Evolutionary conservation across 2,329 filamentous ascomycete genomes (phyloP).

Genomic region (Claviceps paspali): DNA sequence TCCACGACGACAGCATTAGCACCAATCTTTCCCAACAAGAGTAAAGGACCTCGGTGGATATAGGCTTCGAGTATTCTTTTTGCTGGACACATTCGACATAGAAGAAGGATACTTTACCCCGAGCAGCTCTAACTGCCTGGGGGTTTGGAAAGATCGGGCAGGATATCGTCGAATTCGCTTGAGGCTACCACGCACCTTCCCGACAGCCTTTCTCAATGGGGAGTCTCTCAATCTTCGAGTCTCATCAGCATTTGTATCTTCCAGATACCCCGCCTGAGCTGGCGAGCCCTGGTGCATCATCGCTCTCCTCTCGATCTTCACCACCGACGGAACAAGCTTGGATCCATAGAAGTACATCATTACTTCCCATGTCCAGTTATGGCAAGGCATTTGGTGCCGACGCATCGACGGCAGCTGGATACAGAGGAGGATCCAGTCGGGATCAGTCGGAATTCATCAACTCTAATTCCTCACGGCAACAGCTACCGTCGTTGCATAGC

Average conservation of each 20-base stretch:
- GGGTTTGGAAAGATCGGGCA: background rate
- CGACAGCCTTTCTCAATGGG: constrained; percentile 34
- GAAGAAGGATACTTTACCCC: background rate
- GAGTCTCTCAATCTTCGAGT: constrained; percentile 34
- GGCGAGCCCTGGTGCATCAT: constrained; percentile 34
- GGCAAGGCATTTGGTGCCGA: constrained; percentile 30
- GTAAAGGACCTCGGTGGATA: no score
- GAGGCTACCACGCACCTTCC: background rate
- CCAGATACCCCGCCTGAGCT: constrained; percentile 40
- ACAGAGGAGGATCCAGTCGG: constrained; percentile 18
- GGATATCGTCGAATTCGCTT: background rate
- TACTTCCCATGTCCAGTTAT: constrained; percentile 44
- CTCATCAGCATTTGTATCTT: constrained; percentile 32
- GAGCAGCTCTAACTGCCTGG: background rate
- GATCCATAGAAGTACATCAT: constrained; percentile 24
- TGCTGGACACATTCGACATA: background rate
- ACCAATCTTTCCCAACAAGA: no score
- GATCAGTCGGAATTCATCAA: constrained; percentile 19
- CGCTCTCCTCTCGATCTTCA: constrained; percentile 28
- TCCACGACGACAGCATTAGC: background rate
- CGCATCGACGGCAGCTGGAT: constrained; percentile 25
- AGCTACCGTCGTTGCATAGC: constrained; percentile 41
- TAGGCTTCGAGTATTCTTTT: no score
- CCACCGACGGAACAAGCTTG: constrained; percentile 29
- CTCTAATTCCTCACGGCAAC: constrained; percentile 23